Conservation (phyloP, 805 yeast genomes). For the Cyberlindnera petersonii region DNA sequence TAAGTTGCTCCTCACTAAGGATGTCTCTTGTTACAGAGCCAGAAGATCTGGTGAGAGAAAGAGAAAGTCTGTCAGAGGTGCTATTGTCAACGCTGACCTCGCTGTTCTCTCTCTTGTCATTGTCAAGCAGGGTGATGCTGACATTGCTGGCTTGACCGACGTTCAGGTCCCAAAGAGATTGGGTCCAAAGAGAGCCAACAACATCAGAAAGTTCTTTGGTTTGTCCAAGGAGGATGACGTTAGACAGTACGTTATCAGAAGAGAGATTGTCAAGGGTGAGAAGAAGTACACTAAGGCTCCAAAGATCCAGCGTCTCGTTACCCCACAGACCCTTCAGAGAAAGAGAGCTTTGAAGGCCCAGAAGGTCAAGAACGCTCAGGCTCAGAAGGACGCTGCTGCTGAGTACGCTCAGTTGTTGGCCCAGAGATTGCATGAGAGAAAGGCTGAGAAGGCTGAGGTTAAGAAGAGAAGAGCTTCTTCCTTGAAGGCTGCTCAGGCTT, state of each 20-base stretch:
- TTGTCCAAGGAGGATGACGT: constrained; percentile 72
- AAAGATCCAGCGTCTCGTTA: constrained; percentile 98
- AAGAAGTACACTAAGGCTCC: constrained; percentile 99
- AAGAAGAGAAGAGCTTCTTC: constrained; percentile 99
- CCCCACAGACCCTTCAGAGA: constrained; percentile 99
- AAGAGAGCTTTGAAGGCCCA: constrained; percentile 93
- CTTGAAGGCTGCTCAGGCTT: constrained; percentile 66
- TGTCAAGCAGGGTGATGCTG: constrained; percentile 96
- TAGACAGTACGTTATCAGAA: constrained; percentile 88
- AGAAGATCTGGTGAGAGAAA: constrained; percentile 99
- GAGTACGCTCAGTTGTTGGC: constrained; percentile 99
- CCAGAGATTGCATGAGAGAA: constrained; percentile 95
- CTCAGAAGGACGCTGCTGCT: constrained; percentile 99
- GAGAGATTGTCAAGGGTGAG: constrained; percentile 97
- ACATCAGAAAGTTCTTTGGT: constrained; percentile 99
- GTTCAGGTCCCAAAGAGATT: constrained; percentile 95
- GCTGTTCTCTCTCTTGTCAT: constrained; percentile 91
- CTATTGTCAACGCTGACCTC: constrained; percentile 96
- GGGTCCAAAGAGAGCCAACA: constrained; percentile 99
- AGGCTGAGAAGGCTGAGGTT: constrained; percentile 97
- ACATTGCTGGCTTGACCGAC: constrained; percentile 95
- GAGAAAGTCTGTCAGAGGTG: constrained; percentile 99
- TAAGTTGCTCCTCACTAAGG: constrained; percentile 88
- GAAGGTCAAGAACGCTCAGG: constrained; percentile 96
- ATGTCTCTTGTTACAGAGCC: constrained; percentile 98